Evolutionary conservation across 805 yeast species (phyloP).

Genomic region (Candida ipomoeae): DNA sequence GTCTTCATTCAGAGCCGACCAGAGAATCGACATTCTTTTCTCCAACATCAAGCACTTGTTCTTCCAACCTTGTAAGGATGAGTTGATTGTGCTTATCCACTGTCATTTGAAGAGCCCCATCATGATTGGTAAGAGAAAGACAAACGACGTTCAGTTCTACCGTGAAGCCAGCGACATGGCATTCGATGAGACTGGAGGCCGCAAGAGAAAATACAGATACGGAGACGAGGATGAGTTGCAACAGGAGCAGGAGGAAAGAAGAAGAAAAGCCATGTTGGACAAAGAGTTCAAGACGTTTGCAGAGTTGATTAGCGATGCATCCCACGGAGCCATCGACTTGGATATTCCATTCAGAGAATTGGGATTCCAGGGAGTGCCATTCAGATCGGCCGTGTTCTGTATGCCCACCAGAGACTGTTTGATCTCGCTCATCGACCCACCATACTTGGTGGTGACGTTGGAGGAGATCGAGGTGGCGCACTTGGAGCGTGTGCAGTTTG

Average conservation of each 20-base stretch:
- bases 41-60: conserved; percentile 89
- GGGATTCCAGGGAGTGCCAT: conserved; percentile 97
- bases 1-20: conserved; percentile 79
- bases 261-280: conserved; percentile 84
- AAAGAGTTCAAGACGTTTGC: conserved; percentile 88
- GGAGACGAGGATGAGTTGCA: conserved; percentile 98
- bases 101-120: conserved; percentile 89
- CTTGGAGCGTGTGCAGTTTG: conserved; percentile 95
- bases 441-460: conserved; percentile 85
- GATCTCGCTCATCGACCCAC: conserved; percentile 90
- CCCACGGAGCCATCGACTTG: conserved; percentile 77
- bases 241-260: conserved; percentile 97
- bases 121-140: conserved; percentile 92
- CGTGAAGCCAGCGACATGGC: conserved; percentile 95
- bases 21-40: conserved; percentile 81
- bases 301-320: conserved; percentile 84
- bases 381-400: conserved; percentile 87
- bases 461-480: conserved; percentile 93
- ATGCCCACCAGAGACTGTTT: conserved; percentile 97
- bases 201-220: conserved; percentile 80
- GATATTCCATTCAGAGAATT: conserved; percentile 94
- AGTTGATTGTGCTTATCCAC: conserved; percentile 86
- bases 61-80: conserved; percentile 95
- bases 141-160: conserved; percentile 92
- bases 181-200: conserved; percentile 94